These are phyloP conservation scores for Penicillium lagena DNA, from an alignment of 495 filamentous ascomycete genomes.

Conservation along the genomic window DNA sequence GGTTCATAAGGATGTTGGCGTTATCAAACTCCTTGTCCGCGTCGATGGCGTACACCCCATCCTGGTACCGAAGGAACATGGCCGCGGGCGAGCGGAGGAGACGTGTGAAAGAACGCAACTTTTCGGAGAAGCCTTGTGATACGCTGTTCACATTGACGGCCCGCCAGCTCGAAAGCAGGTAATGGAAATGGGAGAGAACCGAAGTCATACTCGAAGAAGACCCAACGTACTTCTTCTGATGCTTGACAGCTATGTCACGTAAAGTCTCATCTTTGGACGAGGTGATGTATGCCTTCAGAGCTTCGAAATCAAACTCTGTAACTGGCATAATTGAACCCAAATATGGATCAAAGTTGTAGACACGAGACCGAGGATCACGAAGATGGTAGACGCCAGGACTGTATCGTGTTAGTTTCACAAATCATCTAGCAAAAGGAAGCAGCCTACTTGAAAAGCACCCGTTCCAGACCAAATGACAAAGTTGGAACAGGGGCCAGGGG, in stretches of 20 bases:
- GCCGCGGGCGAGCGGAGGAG: constrained; percentile 66
- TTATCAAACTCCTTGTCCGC: constrained; percentile 89
- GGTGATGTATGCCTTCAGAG: constrained; percentile 77
- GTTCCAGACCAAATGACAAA: constrained; percentile 74
- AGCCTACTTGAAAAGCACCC: constrained; percentile 82
- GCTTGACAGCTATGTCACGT: constrained; percentile 52
- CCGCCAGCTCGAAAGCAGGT: constrained; percentile 79
- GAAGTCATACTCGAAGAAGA: constrained; percentile 96
- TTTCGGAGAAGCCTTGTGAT: constrained; percentile 58
- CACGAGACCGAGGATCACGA: constrained; percentile 78
- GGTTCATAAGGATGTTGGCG: constrained; percentile 78
- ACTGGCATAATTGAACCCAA: constrained; percentile 87
- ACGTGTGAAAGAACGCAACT: constrained; percentile 58
- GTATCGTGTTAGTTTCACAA: constrained; percentile 6
- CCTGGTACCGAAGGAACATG: constrained; percentile 77
- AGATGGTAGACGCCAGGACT: constrained; percentile 85
- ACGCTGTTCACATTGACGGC: constrained; percentile 56
- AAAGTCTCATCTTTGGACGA: constrained; percentile 77
- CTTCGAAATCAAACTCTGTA: constrained; percentile 82
- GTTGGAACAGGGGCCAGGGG: constrained; percentile 56
- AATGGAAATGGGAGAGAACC: constrained; percentile 85
- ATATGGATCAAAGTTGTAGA: constrained; percentile 96
- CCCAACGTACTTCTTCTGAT: constrained; percentile 80
- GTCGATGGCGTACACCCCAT: constrained; percentile 92
- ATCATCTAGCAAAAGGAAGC: not conserved